Evolutionary conservation across 805 yeast genomes (phyloP).

Genomic region (Candida gorgasii): DNA sequence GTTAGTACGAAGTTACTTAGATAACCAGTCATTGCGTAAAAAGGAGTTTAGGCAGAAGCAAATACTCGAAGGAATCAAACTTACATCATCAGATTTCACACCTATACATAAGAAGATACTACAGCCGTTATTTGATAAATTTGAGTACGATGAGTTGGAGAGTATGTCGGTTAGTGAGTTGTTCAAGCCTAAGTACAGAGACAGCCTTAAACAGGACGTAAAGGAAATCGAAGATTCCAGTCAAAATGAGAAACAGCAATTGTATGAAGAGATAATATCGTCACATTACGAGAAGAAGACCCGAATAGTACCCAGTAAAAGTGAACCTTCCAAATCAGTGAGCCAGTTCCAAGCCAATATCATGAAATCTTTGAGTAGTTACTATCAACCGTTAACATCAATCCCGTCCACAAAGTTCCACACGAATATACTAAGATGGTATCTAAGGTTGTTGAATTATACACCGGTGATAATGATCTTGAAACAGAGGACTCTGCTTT

Average conservation of each 20-base stretch:
- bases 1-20: conserved; percentile 1
- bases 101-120: conserved; percentile 21
- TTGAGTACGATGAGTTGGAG: conserved; percentile 18
- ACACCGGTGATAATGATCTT: conserved; percentile 34
- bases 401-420: conserved; percentile 7
- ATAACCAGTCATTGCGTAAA: neutral
- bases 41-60: neutral
- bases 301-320: conserved; percentile 19
- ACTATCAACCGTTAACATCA: conserved; percentile 20
- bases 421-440: conserved; percentile 31
- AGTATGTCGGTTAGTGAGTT: conserved; percentile 10
- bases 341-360: conserved; percentile 22
- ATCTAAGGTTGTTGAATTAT: conserved; percentile 22
- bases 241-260: neutral
- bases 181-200: conserved; percentile 14
- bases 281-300: conserved; percentile 9
- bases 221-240: conserved; percentile 11
- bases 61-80: conserved; percentile 1
- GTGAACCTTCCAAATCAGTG: conserved; percentile 2
- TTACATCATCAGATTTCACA: conserved; percentile 22
- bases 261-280: neutral
- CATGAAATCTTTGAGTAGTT: conserved; percentile 27
- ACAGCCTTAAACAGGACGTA: conserved; percentile 11
- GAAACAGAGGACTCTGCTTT: conserved; percentile 27
- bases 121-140: conserved; percentile 22